Evolutionary conservation across 768 basidiomycete genomes (phyloP).

Genomic region (Suillus clintonianus): DNA sequence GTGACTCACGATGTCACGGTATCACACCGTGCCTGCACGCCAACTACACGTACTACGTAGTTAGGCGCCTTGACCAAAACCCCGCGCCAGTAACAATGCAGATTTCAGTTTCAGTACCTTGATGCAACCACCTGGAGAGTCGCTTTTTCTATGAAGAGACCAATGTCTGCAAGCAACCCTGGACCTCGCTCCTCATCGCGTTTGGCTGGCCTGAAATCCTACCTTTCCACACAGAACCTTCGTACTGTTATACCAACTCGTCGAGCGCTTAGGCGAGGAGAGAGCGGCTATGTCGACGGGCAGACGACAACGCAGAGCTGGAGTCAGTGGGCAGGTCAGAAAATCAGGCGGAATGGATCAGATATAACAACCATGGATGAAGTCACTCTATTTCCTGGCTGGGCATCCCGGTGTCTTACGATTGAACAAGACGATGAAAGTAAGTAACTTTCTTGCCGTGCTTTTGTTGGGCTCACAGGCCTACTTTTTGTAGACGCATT

Average conservation of each 20-base stretch:
- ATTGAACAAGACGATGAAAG: constrained; percentile 27
- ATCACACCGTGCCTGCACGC: constrained; percentile 13
- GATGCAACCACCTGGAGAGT: neutral
- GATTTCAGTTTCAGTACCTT: neutral
- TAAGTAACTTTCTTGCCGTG: constrained; percentile 6
- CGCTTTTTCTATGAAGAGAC: constrained; percentile 5
- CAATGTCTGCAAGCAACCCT: constrained; percentile 23
- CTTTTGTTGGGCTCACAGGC: neutral
- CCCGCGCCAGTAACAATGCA: neutral
- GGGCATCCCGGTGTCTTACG: constrained; percentile 62
- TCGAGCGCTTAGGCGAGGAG: constrained; percentile 15
- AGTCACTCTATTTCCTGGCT: constrained; percentile 75
- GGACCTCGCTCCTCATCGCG: constrained; percentile 36
- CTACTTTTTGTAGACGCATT: constrained; percentile 47
- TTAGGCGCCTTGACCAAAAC: neutral
- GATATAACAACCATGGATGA: constrained; percentile 40
- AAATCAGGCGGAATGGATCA: constrained; percentile 37
- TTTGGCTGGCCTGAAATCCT: constrained; percentile 46
- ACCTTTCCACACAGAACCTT: constrained; percentile 47
- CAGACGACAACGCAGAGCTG: constrained; percentile 42
- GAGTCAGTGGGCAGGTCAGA: constrained; percentile 68
- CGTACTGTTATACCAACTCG: constrained; percentile 27
- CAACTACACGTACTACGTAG: too few species aligned
- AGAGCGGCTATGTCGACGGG: constrained; percentile 23
- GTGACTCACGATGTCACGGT: constrained; percentile 5